Percentiles rank a stretch among this genome's conserved stretches.
Evolutionary conservation across 331 rosid genomes (phyloP).

Genomic region (Dryas integrifolia): DNA sequence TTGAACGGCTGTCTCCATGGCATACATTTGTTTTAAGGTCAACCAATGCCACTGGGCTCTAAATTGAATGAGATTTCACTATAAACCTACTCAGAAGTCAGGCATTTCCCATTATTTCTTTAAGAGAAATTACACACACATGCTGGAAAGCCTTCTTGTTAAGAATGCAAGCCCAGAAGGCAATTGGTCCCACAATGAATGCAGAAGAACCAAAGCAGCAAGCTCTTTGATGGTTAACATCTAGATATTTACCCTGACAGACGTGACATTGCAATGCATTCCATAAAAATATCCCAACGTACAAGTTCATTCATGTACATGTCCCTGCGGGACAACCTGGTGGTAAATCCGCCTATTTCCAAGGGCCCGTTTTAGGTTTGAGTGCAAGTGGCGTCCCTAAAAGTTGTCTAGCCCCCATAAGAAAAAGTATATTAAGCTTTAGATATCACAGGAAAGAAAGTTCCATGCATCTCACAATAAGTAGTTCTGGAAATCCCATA

Average conservation of each 20-base stretch:
- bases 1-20: neutral
- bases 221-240: too few relatives aligned
- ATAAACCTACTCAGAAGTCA: too few relatives aligned
- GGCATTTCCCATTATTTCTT: too few relatives aligned
- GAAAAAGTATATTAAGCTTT: neutral
- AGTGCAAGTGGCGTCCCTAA: neutral
- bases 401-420: neutral
- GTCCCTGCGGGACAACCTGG: neutral
- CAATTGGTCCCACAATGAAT: too few relatives aligned
- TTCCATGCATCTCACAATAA: neutral
- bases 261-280: too few relatives aligned
- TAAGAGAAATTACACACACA: too few relatives aligned
- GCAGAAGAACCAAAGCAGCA: too few relatives aligned
- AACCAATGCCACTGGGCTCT: neutral
- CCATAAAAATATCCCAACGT: too few relatives aligned
- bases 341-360: neutral
- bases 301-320: neutral
- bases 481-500: neutral
- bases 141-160: too few relatives aligned
- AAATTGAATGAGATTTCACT: neutral
- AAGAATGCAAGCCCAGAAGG: too few relatives aligned
- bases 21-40: neutral
- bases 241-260: too few relatives aligned
- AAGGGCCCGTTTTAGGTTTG: slow-evolving; percentile 1
- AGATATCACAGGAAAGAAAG: neutral